Base-by-base conservation (phyloP, 768 basidiomycete genomes). In the Lentinula aciculospora region DNA sequence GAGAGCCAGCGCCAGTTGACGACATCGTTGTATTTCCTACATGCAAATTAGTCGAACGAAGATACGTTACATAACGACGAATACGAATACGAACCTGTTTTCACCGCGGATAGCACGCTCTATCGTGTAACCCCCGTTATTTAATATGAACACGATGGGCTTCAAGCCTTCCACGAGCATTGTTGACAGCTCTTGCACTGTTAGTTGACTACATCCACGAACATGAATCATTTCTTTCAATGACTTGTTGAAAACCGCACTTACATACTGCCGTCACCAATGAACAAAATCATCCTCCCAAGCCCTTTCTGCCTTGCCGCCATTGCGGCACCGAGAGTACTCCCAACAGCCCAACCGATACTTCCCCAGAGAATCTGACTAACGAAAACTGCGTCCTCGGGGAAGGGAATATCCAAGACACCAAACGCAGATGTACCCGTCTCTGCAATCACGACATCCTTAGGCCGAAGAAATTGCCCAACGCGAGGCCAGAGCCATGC, bases 341-440 rank as follows among this genome's bases (percentile, higher is more conserved):
- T 81, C 7, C 83, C 82, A 81, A 89, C 83, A 12, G 87, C 83
- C 87, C 88, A 97, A 0, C 94, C 94, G 62, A 98, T 97, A 58
- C 88, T 88, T 51, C 95, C 94, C 86, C 90, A 97, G 4, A 97
- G 72, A 53, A 96, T 83, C 71, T 94, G 92, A 60, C 79, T 82
- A 40, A 92, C 61, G 57, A 87, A 82, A 4, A 84, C 69, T 0
- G 85, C 74, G 44, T 81, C 76, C n/a, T 81, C 76, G 0, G 95
- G 95, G 12, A 96, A 72, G 1, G 85, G 83, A 29, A 92, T 79
- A 60, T 92, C 91, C 37, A 93, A 67, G 47, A 96, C 81, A 40
- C 94, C 95, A 67, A 96, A 97, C 60, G 77, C 86, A 12, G 90
- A 83, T 66, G 32, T 56, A 77, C 92, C 94, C 12, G 94, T 98